Base-by-base conservation (phyloP, 75 land plant genomes). In the Adiantum capillusveneris region DNA sequence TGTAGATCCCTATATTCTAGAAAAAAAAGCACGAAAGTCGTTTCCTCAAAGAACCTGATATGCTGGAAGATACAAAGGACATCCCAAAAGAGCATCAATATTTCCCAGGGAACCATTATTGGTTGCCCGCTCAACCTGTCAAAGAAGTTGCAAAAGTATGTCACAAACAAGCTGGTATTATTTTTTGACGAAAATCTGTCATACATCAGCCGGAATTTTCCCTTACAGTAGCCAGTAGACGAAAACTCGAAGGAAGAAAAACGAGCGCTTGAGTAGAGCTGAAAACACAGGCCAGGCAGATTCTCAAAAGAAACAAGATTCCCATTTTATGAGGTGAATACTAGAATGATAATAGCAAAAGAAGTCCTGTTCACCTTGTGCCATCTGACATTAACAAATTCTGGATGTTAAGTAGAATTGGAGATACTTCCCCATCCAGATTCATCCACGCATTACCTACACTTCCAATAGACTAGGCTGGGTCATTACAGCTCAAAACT, bases 41-140 rank as follows among this genome's bases (percentile, higher is more conserved):
- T 34, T 34, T 34, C 9, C 7, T 34, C 37, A 5, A 9, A 34
- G 54, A 25, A 91, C 97, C 88, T 80, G 65, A 26, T 74, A 39
- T 48, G 87, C 78, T 22, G 97, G 97, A 74, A 92, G 82, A 45
- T 85, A 77, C 3, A 92, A 42, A 62, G 97, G 94, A 57, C 97
- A 92, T 29, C 97, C 97, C 66, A 92, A 86, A 29, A 92, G 74
- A 60, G 97, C 97, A 84, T 92, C 97, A 63, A 92, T 88, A 51
- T 89, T 84, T 39, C 76, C 86, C 61, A 92, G 82, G 59, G 93
- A 92, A 20, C 97, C 97, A 19, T 82, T 77, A 67, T 92, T 92
- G 46, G 86, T 64, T 54, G 71, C 68, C 57, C 84, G 87, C 63
- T 88, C 97, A 49, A 82, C 67, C 97, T 90, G 64, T 41, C 50